These are phyloP conservation scores for Silene uniflora DNA, from an alignment of 148 eudicot genomes.

Conservation along the genomic window DNA sequence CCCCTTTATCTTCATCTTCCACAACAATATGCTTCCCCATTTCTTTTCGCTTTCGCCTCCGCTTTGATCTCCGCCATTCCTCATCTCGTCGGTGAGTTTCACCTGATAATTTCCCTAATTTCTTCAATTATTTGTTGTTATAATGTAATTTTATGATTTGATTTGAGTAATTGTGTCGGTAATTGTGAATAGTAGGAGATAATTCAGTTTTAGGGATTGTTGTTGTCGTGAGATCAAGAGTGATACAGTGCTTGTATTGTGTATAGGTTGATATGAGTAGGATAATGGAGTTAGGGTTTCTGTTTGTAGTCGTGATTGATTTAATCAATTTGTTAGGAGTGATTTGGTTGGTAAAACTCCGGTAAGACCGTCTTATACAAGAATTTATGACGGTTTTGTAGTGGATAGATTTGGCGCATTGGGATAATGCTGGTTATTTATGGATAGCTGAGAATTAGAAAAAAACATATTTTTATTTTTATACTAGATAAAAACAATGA, in stretches of 20 bases:
- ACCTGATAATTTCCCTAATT: not conserved
- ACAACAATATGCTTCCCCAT: not conserved
- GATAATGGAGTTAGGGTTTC: not conserved
- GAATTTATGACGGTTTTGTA: not conserved
- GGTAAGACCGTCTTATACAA: not conserved
- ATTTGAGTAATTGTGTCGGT: no score
- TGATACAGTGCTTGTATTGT: not conserved
- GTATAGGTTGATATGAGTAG: not conserved
- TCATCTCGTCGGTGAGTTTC: not conserved
- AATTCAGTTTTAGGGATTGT: not conserved
- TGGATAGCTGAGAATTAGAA: not conserved
- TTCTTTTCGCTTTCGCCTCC: not conserved
- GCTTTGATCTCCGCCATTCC: not conserved
- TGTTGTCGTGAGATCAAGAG: not conserved
- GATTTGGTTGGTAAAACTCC: no score
- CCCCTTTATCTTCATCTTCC: not conserved
- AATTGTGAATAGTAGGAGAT: no score
- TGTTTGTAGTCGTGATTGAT: not conserved
- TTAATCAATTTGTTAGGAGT: no score
- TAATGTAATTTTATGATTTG: not conserved
- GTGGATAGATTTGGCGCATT: not conserved
- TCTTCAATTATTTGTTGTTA: not conserved
- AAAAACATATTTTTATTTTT: not conserved
- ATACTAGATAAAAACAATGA: no score
- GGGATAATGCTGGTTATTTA: not conserved